These are phyloP conservation scores for Cadophora sp. DNA, from an alignment of 2,329 filamentous ascomycete species.

Conservation along the genomic window DNA sequence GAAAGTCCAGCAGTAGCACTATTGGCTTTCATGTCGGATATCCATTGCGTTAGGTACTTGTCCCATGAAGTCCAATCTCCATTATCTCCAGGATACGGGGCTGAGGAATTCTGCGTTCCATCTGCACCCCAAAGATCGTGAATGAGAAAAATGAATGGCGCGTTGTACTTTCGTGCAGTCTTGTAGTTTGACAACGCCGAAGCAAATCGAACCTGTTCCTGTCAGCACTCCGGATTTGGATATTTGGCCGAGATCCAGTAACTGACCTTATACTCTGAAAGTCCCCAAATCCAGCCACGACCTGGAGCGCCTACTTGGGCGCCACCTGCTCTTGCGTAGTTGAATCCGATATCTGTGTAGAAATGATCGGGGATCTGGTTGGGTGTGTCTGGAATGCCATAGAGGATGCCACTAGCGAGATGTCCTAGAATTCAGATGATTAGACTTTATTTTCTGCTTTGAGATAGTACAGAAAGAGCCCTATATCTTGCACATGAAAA, in stretches of 20 bases:
- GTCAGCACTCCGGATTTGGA: not conserved
- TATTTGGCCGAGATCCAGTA: not conserved
- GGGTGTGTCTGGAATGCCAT: slow-evolving; percentile 50
- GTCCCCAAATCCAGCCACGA: slow-evolving; percentile 50
- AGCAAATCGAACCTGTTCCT: slow-evolving; percentile 47
- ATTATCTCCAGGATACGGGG: slow-evolving; percentile 53
- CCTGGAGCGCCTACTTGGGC: slow-evolving; percentile 48
- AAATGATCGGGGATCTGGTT: slow-evolving; percentile 50
- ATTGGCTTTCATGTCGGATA: slow-evolving; percentile 49
- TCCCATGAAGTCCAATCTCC: slow-evolving; percentile 56
- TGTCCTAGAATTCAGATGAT: slow-evolving; percentile 34
- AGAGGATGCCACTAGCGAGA: slow-evolving; percentile 52
- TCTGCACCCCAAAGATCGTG: slow-evolving; percentile 58
- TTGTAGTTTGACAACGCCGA: slow-evolving; percentile 54
- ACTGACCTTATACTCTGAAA: slow-evolving; percentile 43
- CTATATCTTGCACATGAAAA: too few relatives aligned
- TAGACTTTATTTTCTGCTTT: too few relatives aligned
- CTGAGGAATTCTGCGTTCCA: slow-evolving; percentile 48
- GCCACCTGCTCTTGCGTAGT: slow-evolving; percentile 50
- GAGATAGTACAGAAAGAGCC: too few relatives aligned
- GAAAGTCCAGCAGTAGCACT: slow-evolving; percentile 49
- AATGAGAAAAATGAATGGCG: slow-evolving; percentile 53
- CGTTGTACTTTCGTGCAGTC: slow-evolving; percentile 51
- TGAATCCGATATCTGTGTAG: slow-evolving; percentile 51
- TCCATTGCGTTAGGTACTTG: slow-evolving; percentile 49